These are phyloP conservation scores for Cladosporium velox DNA, from an alignment of 2,329 filamentous ascomycete genomes.

Conservation along the genomic window DNA sequence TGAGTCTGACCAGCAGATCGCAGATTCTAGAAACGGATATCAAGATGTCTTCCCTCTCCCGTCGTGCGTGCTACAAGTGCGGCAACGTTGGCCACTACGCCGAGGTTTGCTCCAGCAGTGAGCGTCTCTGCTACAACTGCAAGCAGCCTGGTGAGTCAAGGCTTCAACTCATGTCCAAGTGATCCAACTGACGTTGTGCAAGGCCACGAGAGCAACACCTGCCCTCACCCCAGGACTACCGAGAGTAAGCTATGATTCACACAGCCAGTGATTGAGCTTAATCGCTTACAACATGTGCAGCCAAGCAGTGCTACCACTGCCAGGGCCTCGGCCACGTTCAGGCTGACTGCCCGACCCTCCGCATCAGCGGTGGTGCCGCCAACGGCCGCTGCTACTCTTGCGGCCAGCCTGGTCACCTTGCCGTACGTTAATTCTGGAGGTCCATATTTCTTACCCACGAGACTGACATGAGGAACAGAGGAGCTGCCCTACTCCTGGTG, in stretches of 20 bases:
- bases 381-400: constrained; percentile 96
- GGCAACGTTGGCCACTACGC: constrained; percentile 58
- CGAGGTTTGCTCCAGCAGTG: constrained; percentile 95
- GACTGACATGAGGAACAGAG: constrained; percentile 55
- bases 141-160: constrained; percentile 71
- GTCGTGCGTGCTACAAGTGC: constrained; percentile 57
- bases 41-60: constrained; percentile 46
- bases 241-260: constrained; percentile 62
- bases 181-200: constrained; percentile 33
- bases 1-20: constrained; percentile 17
- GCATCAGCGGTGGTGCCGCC: constrained; percentile 77
- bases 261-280: background rate
- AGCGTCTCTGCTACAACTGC: constrained; percentile 99
- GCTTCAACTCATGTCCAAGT: constrained; percentile 42
- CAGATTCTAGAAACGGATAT: constrained; percentile 20
- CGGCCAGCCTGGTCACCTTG: constrained; percentile 87
- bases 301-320: constrained; percentile 99
- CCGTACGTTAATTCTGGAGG: constrained; percentile 59
- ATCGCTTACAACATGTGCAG: constrained; percentile 46
- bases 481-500: constrained; percentile 77
- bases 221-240: constrained; percentile 92
- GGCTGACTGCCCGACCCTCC: constrained; percentile 96
- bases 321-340: constrained; percentile 98
- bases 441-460: constrained; percentile 3
- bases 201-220: constrained; percentile 97